Base-by-base conservation (phyloP, 1,284 basidiomycete species). In the Puccinia hordei region DNA sequence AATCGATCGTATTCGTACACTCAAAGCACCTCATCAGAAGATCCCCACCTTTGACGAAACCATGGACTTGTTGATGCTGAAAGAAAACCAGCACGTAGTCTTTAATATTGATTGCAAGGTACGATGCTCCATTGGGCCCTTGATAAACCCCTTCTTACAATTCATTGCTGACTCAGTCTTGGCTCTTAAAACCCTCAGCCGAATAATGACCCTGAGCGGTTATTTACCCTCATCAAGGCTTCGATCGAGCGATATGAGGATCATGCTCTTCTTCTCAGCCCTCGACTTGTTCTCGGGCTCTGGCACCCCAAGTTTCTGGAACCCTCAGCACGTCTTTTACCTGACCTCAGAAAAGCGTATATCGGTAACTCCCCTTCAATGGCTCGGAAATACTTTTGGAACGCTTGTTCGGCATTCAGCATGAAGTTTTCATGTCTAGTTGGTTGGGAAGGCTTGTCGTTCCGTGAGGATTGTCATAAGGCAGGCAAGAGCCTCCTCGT, bases 301-400 rank as follows among this genome's bases (percentile, higher is more conserved):
- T 96, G 95, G 94, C 96, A 99, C 87, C 94, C 96, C 24, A 90
- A 91, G 82, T 98, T 97, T 87, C 87, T 98, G 75, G 87, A 87
- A 27, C 90, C 90, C 30, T 95, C 96, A 2, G 90, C 91, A 85
- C 85, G 87, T 49, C 88, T 90, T 81, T 87, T 99, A 46, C 93
- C 94, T 13, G 92, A 93, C 84, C 92, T 94, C 86, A 90, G 90
- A 75, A 90, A 93, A 59, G 93, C 92, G 77, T 91, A 94, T 85
- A 98, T 98, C 83, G 94, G 94, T 30, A 87, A 89, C 81, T 92
- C 86, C 9, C 84, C 85, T 9, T 68, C 49, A 1, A 51, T 93
- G 82, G 93, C 94, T 44, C 88, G 91, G 82, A 89, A 90, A 85
- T 96, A 93, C 87, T 99, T 99, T 85, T 99, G 94, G 93, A 87